phyloP scores from a whole-genome alignment of 1,284 basidiomycete genomes.

The Coniophora puteana region DNA sequence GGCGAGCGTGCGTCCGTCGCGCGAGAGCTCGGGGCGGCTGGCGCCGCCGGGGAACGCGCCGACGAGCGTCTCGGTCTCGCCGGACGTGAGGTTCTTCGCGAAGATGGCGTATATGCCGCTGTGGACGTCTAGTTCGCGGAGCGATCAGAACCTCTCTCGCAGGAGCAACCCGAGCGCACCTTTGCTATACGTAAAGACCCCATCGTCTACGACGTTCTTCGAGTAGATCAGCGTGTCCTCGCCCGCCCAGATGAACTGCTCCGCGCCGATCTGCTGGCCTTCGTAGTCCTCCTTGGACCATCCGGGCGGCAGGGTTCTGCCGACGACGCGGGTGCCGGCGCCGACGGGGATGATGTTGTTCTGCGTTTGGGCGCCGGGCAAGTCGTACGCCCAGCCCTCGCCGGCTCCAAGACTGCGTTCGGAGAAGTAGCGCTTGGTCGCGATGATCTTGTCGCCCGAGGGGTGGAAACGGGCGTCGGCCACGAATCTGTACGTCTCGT shows the following conservation, averaged over 20 bases:
- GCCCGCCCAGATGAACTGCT: constrained; percentile 61
- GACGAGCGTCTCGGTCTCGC: constrained; percentile 48
- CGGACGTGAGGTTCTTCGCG: constrained; percentile 54
- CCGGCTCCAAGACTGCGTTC: constrained; percentile 60
- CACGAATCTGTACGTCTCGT: constrained; percentile 69
- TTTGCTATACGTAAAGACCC: constrained; percentile 59
- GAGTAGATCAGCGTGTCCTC: constrained; percentile 59
- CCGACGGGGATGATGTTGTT: constrained; percentile 36
- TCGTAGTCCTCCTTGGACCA: constrained; percentile 57
- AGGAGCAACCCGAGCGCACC: constrained; percentile 32
- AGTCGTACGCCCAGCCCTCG: constrained; percentile 64
- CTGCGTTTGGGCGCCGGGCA: constrained; percentile 40
- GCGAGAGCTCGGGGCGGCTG: constrained; percentile 67
- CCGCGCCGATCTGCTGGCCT: constrained; percentile 68
- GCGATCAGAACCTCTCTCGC: constrained; percentile 1
- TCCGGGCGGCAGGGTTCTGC: constrained; percentile 52
- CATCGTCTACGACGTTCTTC: constrained; percentile 57
- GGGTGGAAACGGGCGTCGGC: constrained; percentile 69
- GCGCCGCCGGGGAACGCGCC: constrained; percentile 61
- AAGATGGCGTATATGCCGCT: constrained; percentile 69
- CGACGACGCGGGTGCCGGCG: constrained; percentile 51
- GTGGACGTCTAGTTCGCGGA: constrained; percentile 50
- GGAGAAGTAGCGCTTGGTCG: constrained; percentile 73
- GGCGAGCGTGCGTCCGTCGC: constrained; percentile 62
- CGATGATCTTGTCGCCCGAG: constrained; percentile 53